Evolutionary conservation across 345 rosid genomes (phyloP).

Genomic region (Nephelium lappaceum): DNA sequence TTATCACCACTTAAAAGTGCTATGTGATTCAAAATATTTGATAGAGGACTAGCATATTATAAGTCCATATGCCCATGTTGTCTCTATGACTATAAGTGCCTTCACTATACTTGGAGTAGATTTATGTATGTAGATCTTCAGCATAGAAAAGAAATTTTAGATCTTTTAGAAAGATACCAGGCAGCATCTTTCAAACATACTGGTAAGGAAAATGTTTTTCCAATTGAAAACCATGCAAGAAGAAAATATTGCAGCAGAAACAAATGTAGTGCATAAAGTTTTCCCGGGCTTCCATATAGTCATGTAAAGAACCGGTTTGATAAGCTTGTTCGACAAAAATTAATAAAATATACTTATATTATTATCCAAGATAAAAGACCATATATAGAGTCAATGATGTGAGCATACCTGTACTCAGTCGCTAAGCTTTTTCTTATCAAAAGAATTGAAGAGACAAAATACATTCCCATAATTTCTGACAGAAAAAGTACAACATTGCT

Average conservation of each 20-base stretch:
- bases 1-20: too few species aligned
- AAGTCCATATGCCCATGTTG: too few species aligned
- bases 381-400: background rate
- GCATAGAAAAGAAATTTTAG: too few species aligned
- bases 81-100: too few species aligned
- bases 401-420: conserved; percentile 79
- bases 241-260: background rate
- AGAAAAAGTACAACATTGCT: conserved; percentile 95
- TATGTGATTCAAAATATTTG: too few species aligned
- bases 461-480: conserved; percentile 99
- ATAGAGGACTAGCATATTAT: too few species aligned
- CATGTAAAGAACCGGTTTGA: background rate
- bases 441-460: conserved; percentile 90
- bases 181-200: background rate
- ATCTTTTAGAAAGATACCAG: background rate
- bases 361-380: background rate
- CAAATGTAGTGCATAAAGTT: background rate
- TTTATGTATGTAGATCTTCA: too few species aligned
- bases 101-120: too few species aligned
- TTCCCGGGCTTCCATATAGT: background rate
- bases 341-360: background rate
- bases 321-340: background rate
- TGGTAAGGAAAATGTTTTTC: background rate
- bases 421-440: conserved; percentile 96
- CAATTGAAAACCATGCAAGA: background rate